Evolutionary conservation across 805 yeast genomes (phyloP), one percentile per base, ranked within the genome.

Genomic region (Metschnikowia gelsemii): DNA sequence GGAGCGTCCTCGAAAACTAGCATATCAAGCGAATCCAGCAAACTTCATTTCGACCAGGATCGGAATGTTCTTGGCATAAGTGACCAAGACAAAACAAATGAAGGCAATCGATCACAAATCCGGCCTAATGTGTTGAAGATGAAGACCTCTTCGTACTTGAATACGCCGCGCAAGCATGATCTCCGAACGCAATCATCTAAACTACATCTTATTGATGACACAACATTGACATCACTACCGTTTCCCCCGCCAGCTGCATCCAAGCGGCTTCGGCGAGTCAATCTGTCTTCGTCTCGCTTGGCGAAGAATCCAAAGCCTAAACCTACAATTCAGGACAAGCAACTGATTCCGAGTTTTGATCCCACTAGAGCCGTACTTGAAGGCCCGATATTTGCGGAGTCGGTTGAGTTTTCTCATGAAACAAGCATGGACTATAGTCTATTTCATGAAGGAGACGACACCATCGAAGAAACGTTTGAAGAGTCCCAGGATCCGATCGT

Each of bases 191-290:
- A 60, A 20, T 62, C 64, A 12, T 75, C 80, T 1, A 62, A 65
- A 44, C 54, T 76, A 18, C 80, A 76, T 48, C 62, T 76, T 17
- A 61, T 76, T 7, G 80, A 76, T 46, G 73, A 64, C 42, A 66
- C 72, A 4, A 67, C 66, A 5, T 56, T 76, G 28, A 76, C 81
- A 1, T 74, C 79, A 1, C 61, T 76, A 30, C 81, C 81, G 8
- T 58, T 76, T 14, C 74, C 79, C 1, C 81, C 78, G 21, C 81
- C 81, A 0, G 59, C 63, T 16, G 40, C 52, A 14, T 46, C 55
- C 12, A 50, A 42, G 41, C 27, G 44, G 31, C 14, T 40, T 5
- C 37, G 40, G 26, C 37, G 46, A 14, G 31, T 43, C 9, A 26
- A 38, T n/a, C 45, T 40, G 47, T 22, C 27, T 9, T 11, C 32